A percentile compares a stretch with the other conserved stretches of the same genome.
These are phyloP conservation scores for Termitomyces bulborhizus DNA, from an alignment of 768 basidiomycete genomes.

Conservation along the genomic window DNA sequence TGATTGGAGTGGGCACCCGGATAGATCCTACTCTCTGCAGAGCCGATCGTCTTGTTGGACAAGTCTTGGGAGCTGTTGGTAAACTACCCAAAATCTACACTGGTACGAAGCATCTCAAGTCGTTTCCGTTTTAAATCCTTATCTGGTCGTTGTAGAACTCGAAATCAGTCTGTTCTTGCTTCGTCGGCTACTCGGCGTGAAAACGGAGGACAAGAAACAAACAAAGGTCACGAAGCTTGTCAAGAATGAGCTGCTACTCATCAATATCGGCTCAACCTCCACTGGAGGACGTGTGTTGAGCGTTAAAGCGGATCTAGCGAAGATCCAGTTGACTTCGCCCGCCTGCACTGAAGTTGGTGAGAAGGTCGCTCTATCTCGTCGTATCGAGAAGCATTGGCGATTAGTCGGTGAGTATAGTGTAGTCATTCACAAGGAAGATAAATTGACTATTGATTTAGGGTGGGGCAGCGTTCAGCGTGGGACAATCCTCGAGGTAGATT, in stretches of 20 bases:
- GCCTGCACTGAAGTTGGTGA: conserved; percentile 96
- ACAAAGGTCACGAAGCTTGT: conserved; percentile 90
- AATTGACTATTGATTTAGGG: conserved; percentile 21
- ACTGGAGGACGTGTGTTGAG: conserved; percentile 93
- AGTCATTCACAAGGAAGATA: neutral
- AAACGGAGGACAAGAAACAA: conserved; percentile 98
- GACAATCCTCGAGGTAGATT: conserved; percentile 77
- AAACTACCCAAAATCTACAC: conserved; percentile 92
- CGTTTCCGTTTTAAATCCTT: neutral
- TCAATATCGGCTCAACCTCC: conserved; percentile 98
- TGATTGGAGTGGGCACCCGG: conserved; percentile 97
- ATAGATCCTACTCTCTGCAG: conserved; percentile 96
- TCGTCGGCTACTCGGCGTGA: conserved; percentile 93
- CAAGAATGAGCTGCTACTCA: conserved; percentile 88
- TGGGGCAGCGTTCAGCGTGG: conserved; percentile 84
- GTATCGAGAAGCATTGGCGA: conserved; percentile 98
- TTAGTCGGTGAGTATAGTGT: conserved; percentile 68
- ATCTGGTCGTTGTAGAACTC: conserved; percentile 46
- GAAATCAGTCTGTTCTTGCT: conserved; percentile 94
- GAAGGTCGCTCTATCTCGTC: conserved; percentile 90
- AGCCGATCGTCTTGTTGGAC: conserved; percentile 94
- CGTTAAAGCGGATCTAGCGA: conserved; percentile 92
- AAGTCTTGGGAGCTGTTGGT: conserved; percentile 92
- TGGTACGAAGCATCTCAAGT: conserved; percentile 34
- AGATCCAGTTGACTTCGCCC: conserved; percentile 89